Percentiles rank a stretch among this genome's conserved stretches.
phyloP scores from a whole-genome alignment of 345 rosid genomes.

The Gossypium raimondii region DNA sequence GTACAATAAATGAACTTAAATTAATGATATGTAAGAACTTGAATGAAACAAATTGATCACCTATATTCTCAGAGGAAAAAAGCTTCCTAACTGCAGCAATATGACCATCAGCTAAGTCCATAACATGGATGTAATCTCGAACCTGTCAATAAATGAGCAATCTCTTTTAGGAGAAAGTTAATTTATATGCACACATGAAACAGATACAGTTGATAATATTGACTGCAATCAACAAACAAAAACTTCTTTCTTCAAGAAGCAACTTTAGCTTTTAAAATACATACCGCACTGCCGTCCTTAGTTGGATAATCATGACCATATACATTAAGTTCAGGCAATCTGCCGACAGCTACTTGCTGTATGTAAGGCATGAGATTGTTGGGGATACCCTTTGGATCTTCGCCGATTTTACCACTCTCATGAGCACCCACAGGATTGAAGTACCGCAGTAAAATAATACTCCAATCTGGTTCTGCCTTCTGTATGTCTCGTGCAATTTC shows the following conservation, averaged over 20 bases:
- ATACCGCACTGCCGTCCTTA: conserved; percentile 45
- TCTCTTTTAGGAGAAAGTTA: not conserved
- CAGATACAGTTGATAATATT: not conserved
- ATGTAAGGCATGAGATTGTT: conserved; percentile 91
- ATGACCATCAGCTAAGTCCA: conserved; percentile 96
- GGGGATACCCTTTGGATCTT: conserved; percentile 94
- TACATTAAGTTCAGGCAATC: conserved; percentile 89
- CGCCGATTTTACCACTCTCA: conserved; percentile 90
- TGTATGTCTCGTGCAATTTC: conserved; percentile 89
- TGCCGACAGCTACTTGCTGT: conserved; percentile 38
- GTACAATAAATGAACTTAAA: not conserved
- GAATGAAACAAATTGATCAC: conserved; percentile 25
- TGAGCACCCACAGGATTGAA: conserved; percentile 96
- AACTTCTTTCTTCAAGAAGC: not conserved
- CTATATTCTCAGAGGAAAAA: conserved; percentile 47
- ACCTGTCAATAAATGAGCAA: conserved; percentile 40
- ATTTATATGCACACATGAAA: not conserved
- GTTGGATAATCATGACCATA: conserved; percentile 93
- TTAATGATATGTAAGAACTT: not conserved
- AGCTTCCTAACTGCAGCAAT: conserved; percentile 78
- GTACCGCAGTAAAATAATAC: conserved; percentile 77
- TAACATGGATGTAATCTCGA: conserved; percentile 85
- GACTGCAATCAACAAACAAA: not conserved
- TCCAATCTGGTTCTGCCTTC: conserved; percentile 82
- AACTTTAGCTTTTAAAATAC: conserved; percentile 17